A percentile compares a stretch with the other conserved stretches of the same genome.
These are phyloP conservation scores for Cardamine resedifolia DNA, from an alignment of 345 rosid species.

Conservation along the genomic window DNA sequence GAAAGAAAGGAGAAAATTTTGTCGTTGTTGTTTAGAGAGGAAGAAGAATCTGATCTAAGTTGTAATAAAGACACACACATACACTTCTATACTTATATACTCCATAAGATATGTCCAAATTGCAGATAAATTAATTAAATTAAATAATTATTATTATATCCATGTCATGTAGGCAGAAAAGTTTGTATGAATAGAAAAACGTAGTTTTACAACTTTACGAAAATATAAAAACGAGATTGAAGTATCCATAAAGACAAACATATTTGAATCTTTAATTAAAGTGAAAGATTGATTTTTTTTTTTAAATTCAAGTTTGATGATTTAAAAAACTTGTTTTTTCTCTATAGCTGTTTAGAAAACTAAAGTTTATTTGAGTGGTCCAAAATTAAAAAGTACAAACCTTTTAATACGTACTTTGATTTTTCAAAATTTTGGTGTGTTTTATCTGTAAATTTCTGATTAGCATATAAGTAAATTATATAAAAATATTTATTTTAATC, in stretches of 20 bases:
- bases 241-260: slow-evolving; percentile 34
- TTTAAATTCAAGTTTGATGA: not conserved
- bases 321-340: not conserved
- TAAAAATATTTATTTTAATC: not conserved
- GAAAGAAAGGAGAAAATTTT: not conserved
- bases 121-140: slow-evolving; percentile 7
- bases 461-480: not conserved
- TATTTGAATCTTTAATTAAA: slow-evolving; percentile 11
- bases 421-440: not conserved
- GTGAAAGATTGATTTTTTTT: not conserved
- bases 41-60: slow-evolving; percentile 33
- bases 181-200: slow-evolving; percentile 1
- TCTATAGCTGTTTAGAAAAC: not conserved
- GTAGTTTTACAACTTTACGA: slow-evolving; percentile 17
- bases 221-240: slow-evolving; percentile 13
- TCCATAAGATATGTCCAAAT: slow-evolving; percentile 12
- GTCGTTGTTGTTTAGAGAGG: not conserved
- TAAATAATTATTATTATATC: not conserved
- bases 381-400: not conserved
- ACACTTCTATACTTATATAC: slow-evolving; percentile 36
- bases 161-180: slow-evolving; percentile 21
- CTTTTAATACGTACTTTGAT: not conserved
- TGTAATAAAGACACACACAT: slow-evolving; percentile 19
- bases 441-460: not conserved
- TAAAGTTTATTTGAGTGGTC: not conserved